Percentiles rank a stretch among this genome's conserved stretches.
phyloP scores from a whole-genome alignment of 2,329 filamentous ascomycete genomes.

The Pestalotiopsis sp. region DNA sequence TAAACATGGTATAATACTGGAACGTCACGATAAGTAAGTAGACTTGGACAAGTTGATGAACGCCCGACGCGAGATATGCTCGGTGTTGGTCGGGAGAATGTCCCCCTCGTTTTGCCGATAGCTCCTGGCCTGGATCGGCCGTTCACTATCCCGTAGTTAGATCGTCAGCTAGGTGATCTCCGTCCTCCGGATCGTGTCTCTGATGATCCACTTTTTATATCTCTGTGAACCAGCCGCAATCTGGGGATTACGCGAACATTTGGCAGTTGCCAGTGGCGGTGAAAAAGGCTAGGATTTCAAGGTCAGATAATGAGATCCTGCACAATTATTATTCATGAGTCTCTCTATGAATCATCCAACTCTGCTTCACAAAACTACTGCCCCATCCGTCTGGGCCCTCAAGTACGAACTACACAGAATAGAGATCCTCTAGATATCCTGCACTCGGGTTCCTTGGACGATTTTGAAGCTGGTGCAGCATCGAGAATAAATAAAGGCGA shows the following conservation, averaged over 20 bases:
- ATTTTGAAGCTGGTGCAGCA: no score
- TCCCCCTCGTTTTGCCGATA: neutral
- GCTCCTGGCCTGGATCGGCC: neutral
- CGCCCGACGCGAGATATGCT: neutral
- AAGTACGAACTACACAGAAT: no score
- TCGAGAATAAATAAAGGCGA: no score
- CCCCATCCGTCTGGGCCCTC: no score
- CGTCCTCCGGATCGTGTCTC: neutral
- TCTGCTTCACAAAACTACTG: no score
- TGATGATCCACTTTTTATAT: neutral
- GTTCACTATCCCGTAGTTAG: neutral
- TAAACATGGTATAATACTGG: no score
- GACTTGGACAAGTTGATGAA: neutral
- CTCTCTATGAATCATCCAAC: no score
- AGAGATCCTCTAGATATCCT: no score
- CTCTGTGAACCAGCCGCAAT: neutral
- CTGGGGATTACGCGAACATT: neutral
- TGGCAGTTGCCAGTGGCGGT: neutral
- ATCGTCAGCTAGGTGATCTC: neutral
- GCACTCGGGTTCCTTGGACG: no score
- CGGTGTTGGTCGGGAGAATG: neutral
- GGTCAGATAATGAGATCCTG: neutral
- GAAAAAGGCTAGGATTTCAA: neutral
- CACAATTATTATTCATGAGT: neutral
- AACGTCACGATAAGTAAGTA: neutral